Conservation (phyloP, 148 eudicot species). For the Vaccinium myrtillus region DNA sequence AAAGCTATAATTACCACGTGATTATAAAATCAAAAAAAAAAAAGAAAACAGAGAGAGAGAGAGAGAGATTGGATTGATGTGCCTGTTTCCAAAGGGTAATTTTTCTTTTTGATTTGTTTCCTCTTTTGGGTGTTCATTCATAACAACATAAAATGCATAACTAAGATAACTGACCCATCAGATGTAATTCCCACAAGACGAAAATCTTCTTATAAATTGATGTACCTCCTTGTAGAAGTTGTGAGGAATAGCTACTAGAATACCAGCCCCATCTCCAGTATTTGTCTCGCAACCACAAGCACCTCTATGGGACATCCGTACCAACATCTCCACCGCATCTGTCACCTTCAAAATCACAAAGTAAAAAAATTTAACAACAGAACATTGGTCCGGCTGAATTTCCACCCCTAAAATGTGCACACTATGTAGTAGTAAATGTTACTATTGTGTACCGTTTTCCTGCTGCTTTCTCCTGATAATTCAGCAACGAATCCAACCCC, state of each 20-base stretch:
- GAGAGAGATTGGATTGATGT: background rate
- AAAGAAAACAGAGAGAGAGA: background rate
- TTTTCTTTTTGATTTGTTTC: background rate
- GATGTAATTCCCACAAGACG: background rate
- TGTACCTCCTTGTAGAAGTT: slow-evolving; percentile 77
- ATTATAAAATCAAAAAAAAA: background rate
- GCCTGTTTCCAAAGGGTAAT: background rate
- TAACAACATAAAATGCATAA: background rate
- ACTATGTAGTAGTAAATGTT: background rate
- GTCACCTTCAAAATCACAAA: slow-evolving; percentile 48
- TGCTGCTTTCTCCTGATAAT: slow-evolving; percentile 72
- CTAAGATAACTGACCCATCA: background rate
- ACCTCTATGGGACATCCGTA: slow-evolving; percentile 96
- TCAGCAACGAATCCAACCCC: slow-evolving; percentile 99
- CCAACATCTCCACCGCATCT: slow-evolving; percentile 96
- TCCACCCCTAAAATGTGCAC: background rate
- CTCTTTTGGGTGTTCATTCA: background rate
- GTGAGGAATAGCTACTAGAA: slow-evolving; percentile 93
- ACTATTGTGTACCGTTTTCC: slow-evolving; percentile 65
- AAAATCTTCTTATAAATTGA: background rate
- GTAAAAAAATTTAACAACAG: background rate
- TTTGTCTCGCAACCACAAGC: slow-evolving; percentile 97
- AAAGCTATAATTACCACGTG: background rate
- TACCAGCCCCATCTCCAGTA: slow-evolving; percentile 99
- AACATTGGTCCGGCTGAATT: background rate